These are phyloP conservation scores for Calonectria leucothoes DNA, from an alignment of 2,329 filamentous ascomycete genomes.

Conservation along the genomic window DNA sequence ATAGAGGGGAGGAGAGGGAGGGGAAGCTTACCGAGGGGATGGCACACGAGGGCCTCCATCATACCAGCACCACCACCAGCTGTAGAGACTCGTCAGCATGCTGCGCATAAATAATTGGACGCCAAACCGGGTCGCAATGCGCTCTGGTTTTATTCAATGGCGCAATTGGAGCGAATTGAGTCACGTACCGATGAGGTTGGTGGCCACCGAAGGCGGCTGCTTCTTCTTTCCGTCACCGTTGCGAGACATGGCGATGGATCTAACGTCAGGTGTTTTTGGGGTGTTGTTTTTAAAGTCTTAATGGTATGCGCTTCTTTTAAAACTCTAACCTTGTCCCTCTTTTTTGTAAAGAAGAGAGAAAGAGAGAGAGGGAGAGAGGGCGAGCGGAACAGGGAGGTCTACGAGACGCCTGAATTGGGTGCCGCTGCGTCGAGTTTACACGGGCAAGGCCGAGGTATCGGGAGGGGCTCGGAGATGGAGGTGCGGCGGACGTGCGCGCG, in stretches of 20 bases:
- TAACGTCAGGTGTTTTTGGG: not conserved
- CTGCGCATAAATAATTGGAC: constrained; percentile 7
- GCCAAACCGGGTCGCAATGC: not conserved
- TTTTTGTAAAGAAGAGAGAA: not conserved
- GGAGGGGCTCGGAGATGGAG: constrained; percentile 26
- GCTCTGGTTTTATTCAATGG: not conserved
- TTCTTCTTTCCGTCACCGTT: constrained; percentile 63
- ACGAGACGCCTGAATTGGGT: not conserved
- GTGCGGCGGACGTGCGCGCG: not conserved
- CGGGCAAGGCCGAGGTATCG: constrained; percentile 36
- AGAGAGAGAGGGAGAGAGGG: not conserved
- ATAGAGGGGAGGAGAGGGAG: not conserved
- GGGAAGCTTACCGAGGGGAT: constrained; percentile 80
- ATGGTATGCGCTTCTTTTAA: not conserved
- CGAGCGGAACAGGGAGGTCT: constrained; percentile 6
- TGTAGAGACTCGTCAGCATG: constrained; percentile 50
- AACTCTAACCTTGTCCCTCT: constrained; percentile 8
- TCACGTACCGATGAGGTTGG: constrained; percentile 86
- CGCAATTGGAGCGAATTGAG: constrained; percentile 11
- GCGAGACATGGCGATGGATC: constrained; percentile 47
- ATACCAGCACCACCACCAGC: constrained; percentile 97
- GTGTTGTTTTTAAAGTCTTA: not conserved
- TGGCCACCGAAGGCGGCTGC: constrained; percentile 85
- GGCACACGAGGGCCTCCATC: constrained; percentile 98
- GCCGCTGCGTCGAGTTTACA: constrained; percentile 8